Evolutionary conservation across 805 yeast species (phyloP).

Genomic region (Cyberlindnera euphorbiae): DNA sequence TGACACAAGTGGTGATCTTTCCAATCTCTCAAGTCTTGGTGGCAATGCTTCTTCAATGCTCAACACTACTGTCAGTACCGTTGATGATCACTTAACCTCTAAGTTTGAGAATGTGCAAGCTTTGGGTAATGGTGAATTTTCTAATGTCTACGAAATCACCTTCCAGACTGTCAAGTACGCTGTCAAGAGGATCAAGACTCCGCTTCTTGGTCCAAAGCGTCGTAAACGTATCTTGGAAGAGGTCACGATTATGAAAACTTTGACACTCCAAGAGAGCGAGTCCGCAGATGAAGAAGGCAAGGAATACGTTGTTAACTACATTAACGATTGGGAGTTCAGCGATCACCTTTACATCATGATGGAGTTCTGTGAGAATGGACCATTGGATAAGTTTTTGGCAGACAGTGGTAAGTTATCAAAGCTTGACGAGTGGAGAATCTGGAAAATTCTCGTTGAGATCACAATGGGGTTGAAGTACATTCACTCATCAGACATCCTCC

Average conservation of each 20-base stretch:
- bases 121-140: constrained; percentile 85
- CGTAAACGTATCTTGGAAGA: constrained; percentile 65
- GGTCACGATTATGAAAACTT: constrained; percentile 57
- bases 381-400: constrained; percentile 71
- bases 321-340: constrained; percentile 82
- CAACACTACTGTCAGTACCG: constrained; percentile 20
- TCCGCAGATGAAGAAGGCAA: constrained; percentile 52
- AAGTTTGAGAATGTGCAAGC: constrained; percentile 58
- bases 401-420: constrained; percentile 73
- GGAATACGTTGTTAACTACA: constrained; percentile 71
- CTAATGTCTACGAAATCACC: constrained; percentile 78
- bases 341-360: constrained; percentile 85
- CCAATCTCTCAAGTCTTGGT: constrained; percentile 21
- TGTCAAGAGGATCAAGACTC: constrained; percentile 78
- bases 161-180: constrained; percentile 69
- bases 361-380: constrained; percentile 93
- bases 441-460: constrained; percentile 91
- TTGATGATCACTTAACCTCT: constrained; percentile 41
- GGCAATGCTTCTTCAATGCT: constrained; percentile 16
- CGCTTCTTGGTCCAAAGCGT: constrained; percentile 52
- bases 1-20: constrained; percentile 18
- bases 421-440: constrained; percentile 93
- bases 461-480: constrained; percentile 75
- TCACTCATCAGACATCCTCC: constrained; percentile 73
- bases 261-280: constrained; percentile 35